phyloP scores from a whole-genome alignment of 1,284 basidiomycete species.

The Volvariella volvacea region DNA sequence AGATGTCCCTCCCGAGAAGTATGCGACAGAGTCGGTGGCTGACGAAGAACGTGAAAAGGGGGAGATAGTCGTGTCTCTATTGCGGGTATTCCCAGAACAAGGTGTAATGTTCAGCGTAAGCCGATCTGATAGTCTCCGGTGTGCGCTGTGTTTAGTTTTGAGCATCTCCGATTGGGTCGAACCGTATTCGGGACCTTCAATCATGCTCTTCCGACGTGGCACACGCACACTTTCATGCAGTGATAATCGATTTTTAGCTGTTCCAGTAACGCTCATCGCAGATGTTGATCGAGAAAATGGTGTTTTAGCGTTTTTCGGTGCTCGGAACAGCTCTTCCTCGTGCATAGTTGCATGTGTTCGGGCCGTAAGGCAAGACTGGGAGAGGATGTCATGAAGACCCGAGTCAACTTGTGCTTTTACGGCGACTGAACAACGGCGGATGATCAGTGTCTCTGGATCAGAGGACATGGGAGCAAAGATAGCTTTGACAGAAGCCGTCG shows the following conservation, averaged over 20 bases:
- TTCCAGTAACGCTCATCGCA: constrained; percentile 46
- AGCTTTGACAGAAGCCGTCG: constrained; percentile 49
- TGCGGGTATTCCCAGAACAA: background rate
- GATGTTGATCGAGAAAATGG: constrained; percentile 40
- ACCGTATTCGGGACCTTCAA: constrained; percentile 23
- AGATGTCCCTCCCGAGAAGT: background rate
- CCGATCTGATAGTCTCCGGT: background rate
- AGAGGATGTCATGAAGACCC: constrained; percentile 63
- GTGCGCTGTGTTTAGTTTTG: background rate
- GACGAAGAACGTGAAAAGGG: background rate
- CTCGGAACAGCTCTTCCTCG: constrained; percentile 58
- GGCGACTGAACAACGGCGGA: constrained; percentile 62
- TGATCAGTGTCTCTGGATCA: constrained; percentile 54
- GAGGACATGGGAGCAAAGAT: constrained; percentile 42
- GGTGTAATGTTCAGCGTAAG: background rate
- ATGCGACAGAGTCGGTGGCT: background rate
- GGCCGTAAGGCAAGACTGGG: constrained; percentile 54
- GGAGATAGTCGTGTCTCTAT: background rate
- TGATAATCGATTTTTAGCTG: constrained; percentile 52
- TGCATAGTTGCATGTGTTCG: constrained; percentile 52
- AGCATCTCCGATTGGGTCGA: constrained; percentile 13
- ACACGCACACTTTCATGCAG: constrained; percentile 64
- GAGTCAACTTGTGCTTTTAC: constrained; percentile 66
- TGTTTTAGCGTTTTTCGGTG: constrained; percentile 35
- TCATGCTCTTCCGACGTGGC: constrained; percentile 41